Conservation (phyloP, 1,284 basidiomycete species). For the Sporisorium graminicola region DNA sequence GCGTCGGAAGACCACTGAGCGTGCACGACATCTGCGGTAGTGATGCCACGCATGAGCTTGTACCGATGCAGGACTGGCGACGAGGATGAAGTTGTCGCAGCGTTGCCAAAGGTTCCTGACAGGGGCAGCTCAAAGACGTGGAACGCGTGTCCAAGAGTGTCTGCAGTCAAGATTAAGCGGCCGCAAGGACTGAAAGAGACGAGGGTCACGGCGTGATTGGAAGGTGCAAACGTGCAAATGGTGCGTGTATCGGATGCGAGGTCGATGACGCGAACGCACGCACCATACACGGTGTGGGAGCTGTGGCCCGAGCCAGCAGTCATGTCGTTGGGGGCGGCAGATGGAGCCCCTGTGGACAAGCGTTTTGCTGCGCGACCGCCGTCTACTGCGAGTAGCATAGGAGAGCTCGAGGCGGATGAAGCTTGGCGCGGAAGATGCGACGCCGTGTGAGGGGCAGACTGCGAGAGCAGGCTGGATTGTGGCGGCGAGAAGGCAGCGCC, state of each 20-base stretch:
- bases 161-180: constrained; percentile 37
- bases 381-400: constrained; percentile 31
- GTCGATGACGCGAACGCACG: constrained; percentile 36
- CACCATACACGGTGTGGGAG: background rate
- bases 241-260: constrained; percentile 21
- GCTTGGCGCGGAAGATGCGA: constrained; percentile 13
- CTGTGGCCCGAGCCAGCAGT: background rate
- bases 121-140: constrained; percentile 43
- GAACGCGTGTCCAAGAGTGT: constrained; percentile 42
- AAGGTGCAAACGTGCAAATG: constrained; percentile 38
- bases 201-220: constrained; percentile 18
- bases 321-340: background rate
- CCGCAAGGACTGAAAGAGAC: constrained; percentile 41
- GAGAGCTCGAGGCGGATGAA: constrained; percentile 45
- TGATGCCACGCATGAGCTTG: constrained; percentile 49
- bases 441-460: constrained; percentile 37
- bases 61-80: constrained; percentile 35
- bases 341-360: constrained; percentile 13
- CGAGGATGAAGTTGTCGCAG: background rate
- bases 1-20: constrained; percentile 43
- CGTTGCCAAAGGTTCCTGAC: constrained; percentile 24
- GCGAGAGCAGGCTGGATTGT: constrained; percentile 31
- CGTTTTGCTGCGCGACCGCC: constrained; percentile 14
- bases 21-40: constrained; percentile 39
- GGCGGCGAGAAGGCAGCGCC: constrained; percentile 16